phyloP scores from a whole-genome alignment of 73 alveolate genomes.

The Uronychia binucleata region DNA sequence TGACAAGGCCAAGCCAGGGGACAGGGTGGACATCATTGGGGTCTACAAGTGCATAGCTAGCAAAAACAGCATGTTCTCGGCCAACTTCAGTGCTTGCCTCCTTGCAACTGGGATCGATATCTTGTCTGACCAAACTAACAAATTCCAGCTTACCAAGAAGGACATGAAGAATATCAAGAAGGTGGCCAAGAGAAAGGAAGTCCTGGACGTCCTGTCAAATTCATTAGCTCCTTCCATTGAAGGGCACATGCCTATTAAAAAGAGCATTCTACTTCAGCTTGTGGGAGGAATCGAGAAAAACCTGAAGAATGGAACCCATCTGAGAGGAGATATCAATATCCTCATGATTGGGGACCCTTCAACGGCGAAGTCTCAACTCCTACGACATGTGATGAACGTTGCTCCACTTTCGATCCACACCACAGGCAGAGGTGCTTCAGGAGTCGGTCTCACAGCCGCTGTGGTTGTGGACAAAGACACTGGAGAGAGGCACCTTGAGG shows the following conservation, averaged over 20 bases:
- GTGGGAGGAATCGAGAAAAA: conserved; percentile 96
- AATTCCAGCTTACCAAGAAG: conserved; percentile 75
- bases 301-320: conserved; percentile 97
- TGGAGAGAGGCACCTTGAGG: conserved; percentile 97
- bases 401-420: conserved; percentile 97
- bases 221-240: conserved; percentile 98
- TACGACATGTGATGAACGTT: conserved; percentile 88
- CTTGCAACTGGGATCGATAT: conserved; percentile 76
- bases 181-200: conserved; percentile 82
- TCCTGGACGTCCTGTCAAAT: conserved; percentile 88
- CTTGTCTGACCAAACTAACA: conserved; percentile 68
- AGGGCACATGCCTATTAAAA: conserved; percentile 94
- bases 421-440: conserved; percentile 98
- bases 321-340: conserved; percentile 99
- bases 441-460: conserved; percentile 99
- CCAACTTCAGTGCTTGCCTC: conserved; percentile 81
- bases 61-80: conserved; percentile 56
- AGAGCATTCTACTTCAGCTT: conserved; percentile 91
- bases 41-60: conserved; percentile 85
- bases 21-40: conserved; percentile 97
- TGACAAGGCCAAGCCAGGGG: conserved; percentile 99
- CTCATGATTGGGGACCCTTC: conserved; percentile 99
- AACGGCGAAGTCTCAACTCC: conserved; percentile 97
- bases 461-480: conserved; percentile 95
- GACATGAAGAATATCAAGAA: conserved; percentile 89